A percentile compares a stretch with the other conserved stretches of the same genome.
Conservation (phyloP, 768 basidiomycete genomes). For the Melanogaster broomeanus region DNA sequence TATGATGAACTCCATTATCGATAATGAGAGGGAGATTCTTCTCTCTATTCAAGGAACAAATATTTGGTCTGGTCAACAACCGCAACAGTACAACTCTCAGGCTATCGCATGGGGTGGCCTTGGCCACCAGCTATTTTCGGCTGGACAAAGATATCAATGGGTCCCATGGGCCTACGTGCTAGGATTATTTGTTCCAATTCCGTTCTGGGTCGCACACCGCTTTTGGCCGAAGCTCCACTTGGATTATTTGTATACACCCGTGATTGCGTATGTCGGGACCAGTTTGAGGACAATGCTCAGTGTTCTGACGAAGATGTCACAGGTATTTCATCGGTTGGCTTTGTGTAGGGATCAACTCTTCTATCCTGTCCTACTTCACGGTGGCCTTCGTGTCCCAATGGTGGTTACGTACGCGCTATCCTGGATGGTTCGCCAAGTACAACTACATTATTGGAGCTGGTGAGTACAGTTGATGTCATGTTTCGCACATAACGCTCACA, state of each 20-base stretch:
- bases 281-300: no score
- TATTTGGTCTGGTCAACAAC: constrained; percentile 34
- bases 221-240: constrained; percentile 33
- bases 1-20: constrained; percentile 61
- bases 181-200: constrained; percentile 38
- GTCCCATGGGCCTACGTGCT: constrained; percentile 39
- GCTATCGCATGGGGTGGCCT: constrained; percentile 44
- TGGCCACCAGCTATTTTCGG: constrained; percentile 34
- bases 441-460: constrained; percentile 46
- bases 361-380: constrained; percentile 10
- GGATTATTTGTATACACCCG: constrained; percentile 32
- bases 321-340: constrained; percentile 19
- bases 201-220: constrained; percentile 42
- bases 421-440: constrained; percentile 39
- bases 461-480: no score
- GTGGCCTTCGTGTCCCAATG: constrained; percentile 38
- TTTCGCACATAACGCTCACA: no score
- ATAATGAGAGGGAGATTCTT: constrained; percentile 49
- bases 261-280: constrained; percentile 28
- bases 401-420: constrained; percentile 38
- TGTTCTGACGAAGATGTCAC: not conserved
- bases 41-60: constrained; percentile 55
- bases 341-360: constrained; percentile 30
- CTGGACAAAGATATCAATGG: constrained; percentile 35
- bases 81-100: constrained; percentile 31